phyloP scores from a whole-genome alignment of 306 rosid species.

The Boehmeria nivea region DNA sequence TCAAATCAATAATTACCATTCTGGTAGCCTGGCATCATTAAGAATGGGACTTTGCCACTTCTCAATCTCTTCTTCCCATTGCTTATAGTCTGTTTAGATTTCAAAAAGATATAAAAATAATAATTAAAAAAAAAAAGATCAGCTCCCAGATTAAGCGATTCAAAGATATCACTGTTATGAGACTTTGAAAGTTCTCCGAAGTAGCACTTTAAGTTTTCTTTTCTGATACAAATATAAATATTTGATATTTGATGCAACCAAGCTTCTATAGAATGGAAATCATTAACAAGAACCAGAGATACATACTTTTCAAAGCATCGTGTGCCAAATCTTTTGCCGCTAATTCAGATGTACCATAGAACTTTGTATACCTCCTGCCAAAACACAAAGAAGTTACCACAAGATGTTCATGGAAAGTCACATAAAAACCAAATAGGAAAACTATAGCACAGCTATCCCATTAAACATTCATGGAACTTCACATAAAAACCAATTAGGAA shows the following conservation, averaged over 20 bases:
- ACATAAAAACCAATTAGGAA: no score
- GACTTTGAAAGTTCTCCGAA: constrained; percentile 1
- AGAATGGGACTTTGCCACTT: constrained; percentile 89
- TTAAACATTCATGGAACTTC: no score
- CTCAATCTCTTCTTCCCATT: constrained; percentile 97
- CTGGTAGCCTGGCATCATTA: constrained; percentile 68
- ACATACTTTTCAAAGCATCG: constrained; percentile 86
- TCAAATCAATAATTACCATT: constrained; percentile 58
- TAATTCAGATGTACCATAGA: constrained; percentile 86
- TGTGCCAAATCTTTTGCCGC: constrained; percentile 79
- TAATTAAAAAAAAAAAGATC: neutral
- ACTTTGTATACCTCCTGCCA: constrained; percentile 95
- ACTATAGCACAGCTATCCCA: no score
- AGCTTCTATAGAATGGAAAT: neutral
- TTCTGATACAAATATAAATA: no score
- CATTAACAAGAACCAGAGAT: constrained; percentile 25
- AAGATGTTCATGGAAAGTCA: no score
- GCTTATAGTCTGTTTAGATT: constrained; percentile 64
- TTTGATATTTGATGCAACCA: no score
- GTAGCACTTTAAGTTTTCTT: no score
- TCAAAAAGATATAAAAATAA: constrained; percentile 20
- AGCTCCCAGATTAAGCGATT: no score
- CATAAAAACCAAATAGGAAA: no score
- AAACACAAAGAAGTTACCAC: constrained; percentile 1
- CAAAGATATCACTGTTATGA: neutral